Evolutionary conservation across 805 yeast species (phyloP), one percentile per base, ranked within the genome.

Genomic region (Ogataea corticis): DNA sequence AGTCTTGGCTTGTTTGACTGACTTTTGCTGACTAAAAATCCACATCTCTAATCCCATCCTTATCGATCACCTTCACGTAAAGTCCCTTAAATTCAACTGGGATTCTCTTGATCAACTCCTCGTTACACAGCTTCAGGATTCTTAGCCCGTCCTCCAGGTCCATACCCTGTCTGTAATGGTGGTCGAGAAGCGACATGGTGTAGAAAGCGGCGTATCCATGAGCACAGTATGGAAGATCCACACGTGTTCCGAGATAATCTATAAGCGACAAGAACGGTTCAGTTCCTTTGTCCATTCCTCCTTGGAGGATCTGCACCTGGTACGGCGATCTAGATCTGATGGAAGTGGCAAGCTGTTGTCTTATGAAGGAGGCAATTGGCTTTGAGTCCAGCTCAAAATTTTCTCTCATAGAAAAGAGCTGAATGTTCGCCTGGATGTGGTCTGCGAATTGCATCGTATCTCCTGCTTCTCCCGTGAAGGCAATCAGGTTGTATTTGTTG

Each of bases 161-260:
- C 82, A 91, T 79, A 56, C 83, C 91, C 34, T 82, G 75, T 63
- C 83, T 78, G 69, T 91, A 90, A 68, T 90, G 96, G 56, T 85
- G 90, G 71, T 94, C 99, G 55, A 94, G 75, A 52, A 92, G 71
- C 2, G 98, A 87, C 66, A 89, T 77, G 27, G 96, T 83, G 66
- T 94, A 94, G 68, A 92, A 94, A 1, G 95, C 96, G n/a, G 98
- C 96, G 62, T 94, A 94, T 11, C 99, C 99, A 65, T 94, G 99
- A 2, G 98, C 98, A 14, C 95, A 96, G 63, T 94, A 94, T 13
- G 99, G 98, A 48, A 94, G 74, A 49, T 84, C 88, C 13, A 84
- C 96, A 54, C 84, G 81, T 2, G 99, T 87, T 7, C 99, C 99
- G 54, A 94, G 71, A 66, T 94, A 94, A 65, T 94, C 99, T 55